phyloP scores from a whole-genome alignment of 1,284 basidiomycete species.

The Trametes pubescens region DNA sequence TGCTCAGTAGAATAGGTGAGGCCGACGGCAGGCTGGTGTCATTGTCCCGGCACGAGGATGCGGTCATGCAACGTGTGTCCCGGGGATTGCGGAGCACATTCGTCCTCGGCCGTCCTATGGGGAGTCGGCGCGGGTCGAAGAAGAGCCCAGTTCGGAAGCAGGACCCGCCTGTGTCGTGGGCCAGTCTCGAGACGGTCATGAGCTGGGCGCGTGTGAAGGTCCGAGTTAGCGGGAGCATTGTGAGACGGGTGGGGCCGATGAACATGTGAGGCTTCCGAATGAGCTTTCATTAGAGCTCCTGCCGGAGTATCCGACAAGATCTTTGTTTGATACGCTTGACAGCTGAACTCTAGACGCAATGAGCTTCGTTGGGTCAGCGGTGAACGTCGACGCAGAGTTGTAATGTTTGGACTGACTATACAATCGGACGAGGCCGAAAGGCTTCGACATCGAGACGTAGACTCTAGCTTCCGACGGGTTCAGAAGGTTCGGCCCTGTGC shows the following conservation, averaged over 20 bases:
- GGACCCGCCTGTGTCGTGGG: not conserved
- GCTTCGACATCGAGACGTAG: not conserved
- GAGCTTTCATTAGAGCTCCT: not conserved
- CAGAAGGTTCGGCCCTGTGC: not conserved
- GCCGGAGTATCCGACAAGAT: not conserved
- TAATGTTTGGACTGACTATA: too few relatives aligned
- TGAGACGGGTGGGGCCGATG: not conserved
- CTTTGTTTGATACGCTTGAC: too few relatives aligned
- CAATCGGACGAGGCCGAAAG: not conserved
- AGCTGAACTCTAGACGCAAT: too few relatives aligned
- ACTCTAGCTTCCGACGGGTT: not conserved
- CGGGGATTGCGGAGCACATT: slow-evolving; percentile 6
- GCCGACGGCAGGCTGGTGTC: slow-evolving; percentile 19
- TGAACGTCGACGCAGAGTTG: not conserved
- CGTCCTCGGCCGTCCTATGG: not conserved
- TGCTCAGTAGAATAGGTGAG: slow-evolving; percentile 3
- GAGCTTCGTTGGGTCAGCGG: not conserved
- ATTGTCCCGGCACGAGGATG: slow-evolving; percentile 18
- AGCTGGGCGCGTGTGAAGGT: slow-evolving; percentile 4
- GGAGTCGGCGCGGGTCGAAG: slow-evolving; percentile 10
- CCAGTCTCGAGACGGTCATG: not conserved
- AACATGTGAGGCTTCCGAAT: not conserved
- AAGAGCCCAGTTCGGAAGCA: slow-evolving; percentile 14
- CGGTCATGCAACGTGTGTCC: slow-evolving; percentile 13
- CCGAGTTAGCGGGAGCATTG: not conserved